Evolutionary conservation across 2,329 filamentous ascomycete genomes (phyloP).

Genomic region (Monilinia vaccinii-corymbosi): DNA sequence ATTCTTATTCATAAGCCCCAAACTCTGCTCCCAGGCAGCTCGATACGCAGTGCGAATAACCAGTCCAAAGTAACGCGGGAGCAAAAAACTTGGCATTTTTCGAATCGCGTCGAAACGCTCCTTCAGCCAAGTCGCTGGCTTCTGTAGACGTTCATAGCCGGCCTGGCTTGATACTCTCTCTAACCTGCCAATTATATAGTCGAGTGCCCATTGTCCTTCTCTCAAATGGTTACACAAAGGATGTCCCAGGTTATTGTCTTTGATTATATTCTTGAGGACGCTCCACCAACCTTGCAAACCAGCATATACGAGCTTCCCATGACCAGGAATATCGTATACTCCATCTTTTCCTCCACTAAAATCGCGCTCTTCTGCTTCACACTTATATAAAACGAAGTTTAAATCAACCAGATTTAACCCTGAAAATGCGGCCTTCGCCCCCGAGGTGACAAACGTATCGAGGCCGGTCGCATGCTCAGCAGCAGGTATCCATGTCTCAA

Average conservation of each 20-base stretch:
- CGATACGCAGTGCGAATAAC: constrained; percentile 81
- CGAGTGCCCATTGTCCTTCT: constrained; percentile 83
- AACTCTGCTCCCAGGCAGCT: constrained; percentile 67
- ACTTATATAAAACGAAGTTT: constrained; percentile 86
- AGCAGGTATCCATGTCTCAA: constrained; percentile 90
- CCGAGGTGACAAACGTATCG: constrained; percentile 78
- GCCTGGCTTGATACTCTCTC: constrained; percentile 59
- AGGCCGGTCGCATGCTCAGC: constrained; percentile 77
- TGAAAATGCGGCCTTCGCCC: constrained; percentile 68
- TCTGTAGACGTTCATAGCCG: constrained; percentile 52
- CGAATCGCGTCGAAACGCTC: constrained; percentile 81
- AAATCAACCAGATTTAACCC: constrained; percentile 71
- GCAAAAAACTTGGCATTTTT: constrained; percentile 74
- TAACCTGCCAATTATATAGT: constrained; percentile 74
- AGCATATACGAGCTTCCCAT: constrained; percentile 83
- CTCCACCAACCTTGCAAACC: constrained; percentile 99
- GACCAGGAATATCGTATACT: constrained; percentile 76
- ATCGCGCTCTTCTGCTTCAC: constrained; percentile 80
- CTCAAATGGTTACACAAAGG: constrained; percentile 88
- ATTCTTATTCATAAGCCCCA: constrained; percentile 71
- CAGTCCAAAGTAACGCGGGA: constrained; percentile 88
- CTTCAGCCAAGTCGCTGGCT: constrained; percentile 68
- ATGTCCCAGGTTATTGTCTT: constrained; percentile 84
- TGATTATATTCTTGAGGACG: constrained; percentile 72
- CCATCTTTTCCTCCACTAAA: constrained; percentile 72